phyloP scores from a whole-genome alignment of 805 yeast genomes.

The Kuraishia cidri region DNA sequence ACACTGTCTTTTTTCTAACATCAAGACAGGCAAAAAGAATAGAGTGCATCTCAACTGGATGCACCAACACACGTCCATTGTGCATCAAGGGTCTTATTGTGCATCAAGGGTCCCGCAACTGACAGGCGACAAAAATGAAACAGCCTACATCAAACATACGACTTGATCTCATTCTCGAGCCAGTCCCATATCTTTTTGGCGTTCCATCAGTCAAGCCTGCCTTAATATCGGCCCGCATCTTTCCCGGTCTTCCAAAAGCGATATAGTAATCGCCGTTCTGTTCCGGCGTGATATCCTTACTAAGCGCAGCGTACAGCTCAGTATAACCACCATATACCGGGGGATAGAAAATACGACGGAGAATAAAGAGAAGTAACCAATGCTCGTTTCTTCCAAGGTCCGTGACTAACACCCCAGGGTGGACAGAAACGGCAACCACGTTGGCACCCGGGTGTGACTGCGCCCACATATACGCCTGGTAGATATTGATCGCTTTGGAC shows the following conservation, averaged over 20 bases:
- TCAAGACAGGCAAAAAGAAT: too few relatives aligned
- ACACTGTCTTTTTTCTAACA: too few relatives aligned
- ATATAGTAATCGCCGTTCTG: constrained; percentile 22
- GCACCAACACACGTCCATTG: too few relatives aligned
- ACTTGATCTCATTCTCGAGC: constrained; percentile 15
- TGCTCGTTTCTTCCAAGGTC: not conserved
- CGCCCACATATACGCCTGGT: constrained; percentile 26
- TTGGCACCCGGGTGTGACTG: constrained; percentile 16
- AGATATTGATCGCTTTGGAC: constrained; percentile 24
- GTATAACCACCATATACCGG: constrained; percentile 23
- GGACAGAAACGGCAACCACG: constrained; percentile 21
- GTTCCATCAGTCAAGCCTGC: constrained; percentile 20
- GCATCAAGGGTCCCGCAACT: too few relatives aligned
- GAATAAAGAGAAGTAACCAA: constrained; percentile 2
- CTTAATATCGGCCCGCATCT: constrained; percentile 23
- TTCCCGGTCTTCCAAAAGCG: constrained; percentile 12
- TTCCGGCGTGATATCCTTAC: constrained; percentile 17
- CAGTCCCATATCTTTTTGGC: constrained; percentile 24
- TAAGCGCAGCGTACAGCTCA: constrained; percentile 25
- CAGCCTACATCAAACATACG: too few relatives aligned
- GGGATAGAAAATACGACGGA: not conserved
- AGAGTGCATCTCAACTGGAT: too few relatives aligned
- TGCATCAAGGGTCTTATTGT: too few relatives aligned
- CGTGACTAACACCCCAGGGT: constrained; percentile 19
- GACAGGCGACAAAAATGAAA: too few relatives aligned